Conservation (phyloP, 2,329 filamentous ascomycete species). For the Triangularia setosa region DNA sequence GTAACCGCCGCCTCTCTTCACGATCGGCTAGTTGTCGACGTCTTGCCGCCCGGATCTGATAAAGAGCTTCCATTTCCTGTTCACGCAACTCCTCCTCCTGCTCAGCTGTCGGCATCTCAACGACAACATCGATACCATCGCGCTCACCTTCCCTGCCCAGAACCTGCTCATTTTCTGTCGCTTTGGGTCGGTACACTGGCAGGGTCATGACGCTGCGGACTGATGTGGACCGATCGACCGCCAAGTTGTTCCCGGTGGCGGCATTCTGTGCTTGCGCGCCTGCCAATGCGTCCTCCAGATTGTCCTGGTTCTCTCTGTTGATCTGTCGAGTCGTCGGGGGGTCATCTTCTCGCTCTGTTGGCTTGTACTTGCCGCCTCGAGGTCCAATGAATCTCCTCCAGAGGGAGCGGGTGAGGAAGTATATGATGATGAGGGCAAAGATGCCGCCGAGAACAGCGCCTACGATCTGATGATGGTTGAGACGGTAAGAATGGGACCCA, state of each 20-base stretch:
- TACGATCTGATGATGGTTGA: slow-evolving; percentile 8
- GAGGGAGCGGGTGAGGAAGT: slow-evolving; percentile 3
- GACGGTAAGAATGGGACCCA: not conserved
- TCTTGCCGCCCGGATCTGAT: slow-evolving; percentile 79
- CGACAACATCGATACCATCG: slow-evolving; percentile 82
- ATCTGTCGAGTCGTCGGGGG: slow-evolving; percentile 14
- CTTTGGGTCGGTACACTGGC: slow-evolving; percentile 73
- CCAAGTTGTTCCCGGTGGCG: slow-evolving; percentile 27
- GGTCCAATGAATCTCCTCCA: not conserved
- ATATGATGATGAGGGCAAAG: not conserved
- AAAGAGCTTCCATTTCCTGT: slow-evolving; percentile 87
- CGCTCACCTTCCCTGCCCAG: slow-evolving; percentile 87
- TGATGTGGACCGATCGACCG: slow-evolving; percentile 76
- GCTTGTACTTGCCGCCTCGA: slow-evolving; percentile 8
- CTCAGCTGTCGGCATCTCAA: slow-evolving; percentile 78
- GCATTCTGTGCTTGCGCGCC: slow-evolving; percentile 10
- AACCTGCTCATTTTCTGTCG: slow-evolving; percentile 73
- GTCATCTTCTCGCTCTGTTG: slow-evolving; percentile 14
- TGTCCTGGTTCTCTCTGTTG: slow-evolving; percentile 12
- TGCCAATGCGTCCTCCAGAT: slow-evolving; percentile 21
- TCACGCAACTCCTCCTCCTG: slow-evolving; percentile 77
- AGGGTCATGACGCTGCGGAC: slow-evolving; percentile 92
- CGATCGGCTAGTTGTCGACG: slow-evolving; percentile 72
- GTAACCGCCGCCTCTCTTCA: slow-evolving; percentile 66
- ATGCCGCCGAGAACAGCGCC: slow-evolving; percentile 8